Evolutionary conservation across 75 land plant species (phyloP).

Genomic region (Sequoia sempervirens): DNA sequence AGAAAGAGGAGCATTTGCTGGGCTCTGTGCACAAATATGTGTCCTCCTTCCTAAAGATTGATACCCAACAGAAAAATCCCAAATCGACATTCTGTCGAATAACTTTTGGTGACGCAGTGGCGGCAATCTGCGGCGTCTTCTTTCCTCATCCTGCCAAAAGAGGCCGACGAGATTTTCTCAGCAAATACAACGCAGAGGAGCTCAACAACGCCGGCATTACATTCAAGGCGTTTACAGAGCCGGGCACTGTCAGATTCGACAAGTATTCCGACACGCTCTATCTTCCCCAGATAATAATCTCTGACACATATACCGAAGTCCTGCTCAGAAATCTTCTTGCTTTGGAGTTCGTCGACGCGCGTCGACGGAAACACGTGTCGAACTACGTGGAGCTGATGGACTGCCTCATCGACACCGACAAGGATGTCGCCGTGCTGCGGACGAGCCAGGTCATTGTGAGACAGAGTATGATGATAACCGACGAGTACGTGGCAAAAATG

Average conservation of each 20-base stretch:
- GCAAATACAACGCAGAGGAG: background rate
- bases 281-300: background rate
- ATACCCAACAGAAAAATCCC: background rate
- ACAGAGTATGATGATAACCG: background rate
- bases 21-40: background rate
- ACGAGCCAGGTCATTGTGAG: background rate
- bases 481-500: background rate
- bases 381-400: conserved; percentile 1
- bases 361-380: background rate
- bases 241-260: background rate
- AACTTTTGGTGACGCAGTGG: background rate
- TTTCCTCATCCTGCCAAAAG: background rate
- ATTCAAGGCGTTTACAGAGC: background rate
- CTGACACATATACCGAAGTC: background rate
- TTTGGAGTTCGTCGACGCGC: background rate
- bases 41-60: background rate
- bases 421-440: background rate
- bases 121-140: background rate
- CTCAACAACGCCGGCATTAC: background rate
- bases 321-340: background rate
- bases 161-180: background rate
- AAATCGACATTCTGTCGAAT: background rate
- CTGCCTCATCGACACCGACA: background rate
- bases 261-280: background rate
- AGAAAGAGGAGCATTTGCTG: background rate